Conservation (phyloP, 352 stramenopile species). For the Thalassiosira allenii region DNA sequence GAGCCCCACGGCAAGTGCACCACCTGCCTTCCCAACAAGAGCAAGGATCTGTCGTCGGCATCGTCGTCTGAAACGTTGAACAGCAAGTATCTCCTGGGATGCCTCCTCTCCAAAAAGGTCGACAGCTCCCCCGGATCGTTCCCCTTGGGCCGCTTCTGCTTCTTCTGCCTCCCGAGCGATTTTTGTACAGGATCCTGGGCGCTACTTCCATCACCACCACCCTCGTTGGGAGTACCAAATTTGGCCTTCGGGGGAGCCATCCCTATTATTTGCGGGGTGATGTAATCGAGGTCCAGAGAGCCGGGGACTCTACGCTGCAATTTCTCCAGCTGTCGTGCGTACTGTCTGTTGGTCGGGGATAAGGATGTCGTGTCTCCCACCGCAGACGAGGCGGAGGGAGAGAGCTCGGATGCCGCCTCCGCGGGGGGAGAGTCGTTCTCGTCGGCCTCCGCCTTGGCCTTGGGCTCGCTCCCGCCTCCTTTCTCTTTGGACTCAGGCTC, state of each 20-base stretch:
- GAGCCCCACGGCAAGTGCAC: conserved; percentile 75
- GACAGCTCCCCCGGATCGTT: conserved; percentile 67
- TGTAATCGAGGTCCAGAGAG: conserved; percentile 66
- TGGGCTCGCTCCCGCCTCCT: no score
- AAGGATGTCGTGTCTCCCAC: not conserved
- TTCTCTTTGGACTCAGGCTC: no score
- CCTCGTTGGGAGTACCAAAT: not conserved
- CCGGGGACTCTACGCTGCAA: conserved; percentile 44
- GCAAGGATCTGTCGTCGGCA: conserved; percentile 62
- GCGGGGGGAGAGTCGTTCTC: conserved; percentile 6
- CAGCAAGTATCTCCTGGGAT: conserved; percentile 67
- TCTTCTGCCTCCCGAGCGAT: conserved; percentile 12
- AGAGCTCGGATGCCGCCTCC: not conserved
- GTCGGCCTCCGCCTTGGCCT: not conserved
- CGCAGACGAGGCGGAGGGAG: not conserved
- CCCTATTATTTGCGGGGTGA: conserved; percentile 63
- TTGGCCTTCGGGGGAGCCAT: conserved; percentile 49
- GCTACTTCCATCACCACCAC: not conserved
- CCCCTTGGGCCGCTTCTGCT: conserved; percentile 30
- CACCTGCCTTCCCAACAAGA: conserved; percentile 71
- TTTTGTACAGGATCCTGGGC: conserved; percentile 2
- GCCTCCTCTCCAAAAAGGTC: conserved; percentile 65
- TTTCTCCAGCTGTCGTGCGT: conserved; percentile 48
- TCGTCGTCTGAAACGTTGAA: conserved; percentile 71
- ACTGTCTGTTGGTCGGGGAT: conserved; percentile 2